These are phyloP conservation scores for Globisporangium rhizosaccharum DNA, from an alignment of 352 stramenopile genomes.

Conservation along the genomic window DNA sequence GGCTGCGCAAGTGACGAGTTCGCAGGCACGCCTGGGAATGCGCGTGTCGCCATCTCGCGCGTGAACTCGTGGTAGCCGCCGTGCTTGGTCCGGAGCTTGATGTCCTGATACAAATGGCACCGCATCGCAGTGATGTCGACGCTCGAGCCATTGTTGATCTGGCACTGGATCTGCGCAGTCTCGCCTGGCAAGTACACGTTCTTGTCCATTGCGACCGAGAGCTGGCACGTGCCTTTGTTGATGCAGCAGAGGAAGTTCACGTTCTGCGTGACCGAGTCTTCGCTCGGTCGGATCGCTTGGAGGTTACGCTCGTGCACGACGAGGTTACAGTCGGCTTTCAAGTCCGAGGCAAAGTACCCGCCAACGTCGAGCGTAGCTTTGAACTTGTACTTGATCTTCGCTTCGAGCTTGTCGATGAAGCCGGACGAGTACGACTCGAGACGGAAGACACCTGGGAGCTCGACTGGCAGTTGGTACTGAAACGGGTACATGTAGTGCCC, in stretches of 20 bases:
- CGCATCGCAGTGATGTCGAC: slow-evolving; percentile 57
- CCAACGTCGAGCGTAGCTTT: slow-evolving; percentile 61
- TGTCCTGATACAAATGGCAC: slow-evolving; percentile 48
- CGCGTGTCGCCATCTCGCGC: slow-evolving; percentile 27
- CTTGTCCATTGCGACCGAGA: slow-evolving; percentile 70
- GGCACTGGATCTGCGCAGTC: slow-evolving; percentile 52
- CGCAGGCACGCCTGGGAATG: slow-evolving; percentile 43
- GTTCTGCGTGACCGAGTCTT: slow-evolving; percentile 49
- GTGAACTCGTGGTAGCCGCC: slow-evolving; percentile 31
- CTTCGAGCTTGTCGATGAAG: slow-evolving; percentile 37
- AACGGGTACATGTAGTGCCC: slow-evolving; percentile 64
- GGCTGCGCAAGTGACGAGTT: slow-evolving; percentile 33
- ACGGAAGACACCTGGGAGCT: slow-evolving; percentile 49
- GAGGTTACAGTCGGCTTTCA: slow-evolving; percentile 52
- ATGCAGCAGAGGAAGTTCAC: slow-evolving; percentile 64
- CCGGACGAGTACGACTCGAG: slow-evolving; percentile 40
- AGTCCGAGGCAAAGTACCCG: slow-evolving; percentile 53
- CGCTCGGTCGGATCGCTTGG: slow-evolving; percentile 31
- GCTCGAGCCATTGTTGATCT: slow-evolving; percentile 52
- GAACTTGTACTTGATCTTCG: slow-evolving; percentile 76
- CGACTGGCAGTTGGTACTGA: slow-evolving; percentile 48
- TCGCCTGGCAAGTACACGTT: slow-evolving; percentile 61
- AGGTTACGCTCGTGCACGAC: slow-evolving; percentile 57
- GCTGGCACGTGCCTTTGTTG: slow-evolving; percentile 40
- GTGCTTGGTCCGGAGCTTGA: slow-evolving; percentile 29